Conservation (phyloP, 768 basidiomycete genomes). For the Pisolithus microcarpus region DNA sequence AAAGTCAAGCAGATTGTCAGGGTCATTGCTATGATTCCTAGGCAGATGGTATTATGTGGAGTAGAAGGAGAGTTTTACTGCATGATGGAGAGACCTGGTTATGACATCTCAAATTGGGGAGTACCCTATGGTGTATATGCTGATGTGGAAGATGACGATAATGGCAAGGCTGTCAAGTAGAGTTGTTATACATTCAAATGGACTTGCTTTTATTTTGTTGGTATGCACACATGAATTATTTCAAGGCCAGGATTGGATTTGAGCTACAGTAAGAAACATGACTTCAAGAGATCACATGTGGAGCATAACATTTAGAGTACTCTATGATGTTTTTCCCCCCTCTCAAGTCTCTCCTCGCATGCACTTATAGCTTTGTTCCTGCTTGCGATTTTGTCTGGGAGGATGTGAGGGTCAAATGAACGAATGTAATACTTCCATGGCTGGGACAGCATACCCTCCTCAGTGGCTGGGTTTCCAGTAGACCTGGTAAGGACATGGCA, state of each 20-base stretch:
- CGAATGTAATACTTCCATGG: no score
- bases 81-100: slow-evolving; percentile 5
- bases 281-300: no score
- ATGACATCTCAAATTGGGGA: slow-evolving; percentile 1
- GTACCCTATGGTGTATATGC: background rate
- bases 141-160: background rate
- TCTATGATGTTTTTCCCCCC: no score
- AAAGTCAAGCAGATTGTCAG: background rate
- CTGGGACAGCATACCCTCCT: no score
- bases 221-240: background rate
- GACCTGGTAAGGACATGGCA: no score
- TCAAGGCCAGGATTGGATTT: background rate
- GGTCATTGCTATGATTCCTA: slow-evolving; percentile 5
- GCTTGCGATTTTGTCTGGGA: no score
- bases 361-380: no score
- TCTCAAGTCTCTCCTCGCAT: no score
- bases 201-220: background rate
- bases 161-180: background rate
- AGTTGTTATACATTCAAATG: background rate
- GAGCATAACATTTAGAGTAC: no score
- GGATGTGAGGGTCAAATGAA: no score
- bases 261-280: no score
- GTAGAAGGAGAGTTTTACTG: background rate
- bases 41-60: background rate
- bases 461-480: no score